Evolutionary conservation across 257 asterid genomes (phyloP), one percentile per base, ranked within the genome.

Genomic region (Nicotiana sylvestris): DNA sequence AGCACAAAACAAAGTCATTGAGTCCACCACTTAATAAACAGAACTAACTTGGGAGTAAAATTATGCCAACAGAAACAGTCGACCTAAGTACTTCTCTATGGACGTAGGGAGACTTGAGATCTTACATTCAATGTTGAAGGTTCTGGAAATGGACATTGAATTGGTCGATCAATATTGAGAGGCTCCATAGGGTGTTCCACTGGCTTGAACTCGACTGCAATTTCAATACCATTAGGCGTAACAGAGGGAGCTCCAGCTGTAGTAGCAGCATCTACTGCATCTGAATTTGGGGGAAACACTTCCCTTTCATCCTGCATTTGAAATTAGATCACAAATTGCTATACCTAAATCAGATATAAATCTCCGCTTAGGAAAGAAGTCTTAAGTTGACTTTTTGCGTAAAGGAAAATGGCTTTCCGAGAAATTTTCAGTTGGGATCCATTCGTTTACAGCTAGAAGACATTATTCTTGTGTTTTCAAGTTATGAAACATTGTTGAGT

Each of bases 111-210:
- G 62, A 74, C 7, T 12, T 13, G 27, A 74, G 33, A 49, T 3
- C 93, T 91, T 87, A 95, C 99, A 83, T 91, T 94, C n/a, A 94
- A 92, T 72, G 92, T 89, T 18, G 97, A 95, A 82, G 99, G 99
- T 88, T 95, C 99, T 9, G 97, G 98, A 78, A 91, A 66, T 2
- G 99, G 98, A 81, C 98, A 95, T 27, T 86, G 97, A 84, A 94
- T 84, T 39, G 99, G 98, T 72, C 83, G 90, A 86, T 95, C 99
- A 78, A 87, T 88, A 84, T 94, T 91, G 9, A 87, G 89, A 81
- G 97, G 99, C 91, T 94, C 98, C 12, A 79, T 56, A 0, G 97
- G 99, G 87, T 89, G 95, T 35, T 92, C 96, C 18, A 94, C 88
- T 10, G 97, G 98, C 89, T 94, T 95, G 85, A 94, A 94, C 89